A percentile compares a stretch with the other conserved stretches of the same genome.
These are phyloP conservation scores for Mycotypha africana DNA, from an alignment of 371 early-diverging fungal genomes.

Conservation along the genomic window DNA sequence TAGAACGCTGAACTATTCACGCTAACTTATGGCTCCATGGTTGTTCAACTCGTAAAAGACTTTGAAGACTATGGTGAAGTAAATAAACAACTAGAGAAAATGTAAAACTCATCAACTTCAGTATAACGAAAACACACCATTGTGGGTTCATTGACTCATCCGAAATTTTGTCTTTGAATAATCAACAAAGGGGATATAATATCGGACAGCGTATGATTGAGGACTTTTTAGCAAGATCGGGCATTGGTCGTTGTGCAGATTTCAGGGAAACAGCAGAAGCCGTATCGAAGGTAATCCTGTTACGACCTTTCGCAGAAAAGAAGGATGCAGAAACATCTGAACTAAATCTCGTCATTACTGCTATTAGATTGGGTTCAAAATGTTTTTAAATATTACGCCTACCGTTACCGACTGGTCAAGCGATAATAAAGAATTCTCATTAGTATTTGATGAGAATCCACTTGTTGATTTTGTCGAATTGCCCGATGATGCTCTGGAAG, in stretches of 20 bases:
- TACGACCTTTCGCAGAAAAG: no score
- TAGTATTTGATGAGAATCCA: slow-evolving; percentile 93
- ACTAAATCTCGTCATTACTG: no score
- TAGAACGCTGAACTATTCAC: slow-evolving; percentile 96
- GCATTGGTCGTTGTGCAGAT: slow-evolving; percentile 78
- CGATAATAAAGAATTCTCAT: slow-evolving; percentile 83
- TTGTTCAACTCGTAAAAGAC: slow-evolving; percentile 92
- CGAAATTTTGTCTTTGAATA: no score
- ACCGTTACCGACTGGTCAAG: slow-evolving; percentile 73
- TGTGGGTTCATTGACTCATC: no score
- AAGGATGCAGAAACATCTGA: no score
- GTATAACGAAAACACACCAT: no score
- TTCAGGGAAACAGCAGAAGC: slow-evolving; percentile 92
- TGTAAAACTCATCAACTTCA: no score
- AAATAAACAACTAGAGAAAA: slow-evolving; percentile 94
- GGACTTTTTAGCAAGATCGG: slow-evolving; percentile 89
- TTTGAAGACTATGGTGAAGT: slow-evolving; percentile 90
- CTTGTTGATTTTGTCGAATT: slow-evolving; percentile 88
- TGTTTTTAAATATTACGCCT: slow-evolving; percentile 90
- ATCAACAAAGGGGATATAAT: slow-evolving; percentile 97
- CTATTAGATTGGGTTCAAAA: slow-evolving; percentile 85
- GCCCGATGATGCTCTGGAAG: slow-evolving; percentile 71
- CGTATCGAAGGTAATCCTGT: slow-evolving; percentile 80
- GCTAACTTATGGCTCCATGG: slow-evolving; percentile 95
- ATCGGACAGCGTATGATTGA: slow-evolving; percentile 95